Evolutionary conservation across 352 stramenopile genomes (phyloP).

Genomic region (Globisporangium polare): DNA sequence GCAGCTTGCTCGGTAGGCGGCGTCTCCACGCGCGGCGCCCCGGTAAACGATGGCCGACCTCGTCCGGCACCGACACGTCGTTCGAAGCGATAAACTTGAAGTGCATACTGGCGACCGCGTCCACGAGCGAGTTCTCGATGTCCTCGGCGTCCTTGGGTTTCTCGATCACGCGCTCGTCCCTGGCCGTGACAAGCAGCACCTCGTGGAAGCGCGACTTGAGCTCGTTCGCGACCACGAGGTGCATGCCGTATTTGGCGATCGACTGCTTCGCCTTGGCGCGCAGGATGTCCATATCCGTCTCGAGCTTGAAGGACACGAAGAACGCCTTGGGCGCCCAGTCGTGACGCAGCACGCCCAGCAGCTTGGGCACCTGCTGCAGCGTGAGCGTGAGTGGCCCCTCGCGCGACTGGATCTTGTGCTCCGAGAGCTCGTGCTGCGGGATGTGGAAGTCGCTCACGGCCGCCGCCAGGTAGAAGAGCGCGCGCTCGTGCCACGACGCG

Average conservation of each 20-base stretch:
- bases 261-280: conserved; percentile 90
- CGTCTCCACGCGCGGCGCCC: conserved; percentile 35
- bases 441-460: conserved; percentile 99
- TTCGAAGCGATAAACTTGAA: conserved; percentile 70
- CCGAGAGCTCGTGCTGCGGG: conserved; percentile 75
- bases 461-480: conserved; percentile 94
- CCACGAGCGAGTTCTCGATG: conserved; percentile 60
- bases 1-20: conserved; percentile 32
- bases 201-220: conserved; percentile 93
- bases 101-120: conserved; percentile 60
- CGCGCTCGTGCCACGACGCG: conserved; percentile 51
- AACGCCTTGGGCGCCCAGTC: conserved; percentile 95
- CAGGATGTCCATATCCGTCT: conserved; percentile 96
- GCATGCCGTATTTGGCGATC: conserved; percentile 94
- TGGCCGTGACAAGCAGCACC: conserved; percentile 71
- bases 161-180: conserved; percentile 47
- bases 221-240: conserved; percentile 98
- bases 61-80: conserved; percentile 53
- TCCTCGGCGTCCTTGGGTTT: conserved; percentile 56
- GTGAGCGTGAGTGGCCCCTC: conserved; percentile 70
- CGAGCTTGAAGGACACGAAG: conserved; percentile 98
- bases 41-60: conserved; percentile 34
- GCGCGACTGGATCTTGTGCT: conserved; percentile 98
- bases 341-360: conserved; percentile 88
- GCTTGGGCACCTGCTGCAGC: conserved; percentile 94